phyloP scores from a whole-genome alignment of 441 rosid species.

The Populus hybrid region DNA sequence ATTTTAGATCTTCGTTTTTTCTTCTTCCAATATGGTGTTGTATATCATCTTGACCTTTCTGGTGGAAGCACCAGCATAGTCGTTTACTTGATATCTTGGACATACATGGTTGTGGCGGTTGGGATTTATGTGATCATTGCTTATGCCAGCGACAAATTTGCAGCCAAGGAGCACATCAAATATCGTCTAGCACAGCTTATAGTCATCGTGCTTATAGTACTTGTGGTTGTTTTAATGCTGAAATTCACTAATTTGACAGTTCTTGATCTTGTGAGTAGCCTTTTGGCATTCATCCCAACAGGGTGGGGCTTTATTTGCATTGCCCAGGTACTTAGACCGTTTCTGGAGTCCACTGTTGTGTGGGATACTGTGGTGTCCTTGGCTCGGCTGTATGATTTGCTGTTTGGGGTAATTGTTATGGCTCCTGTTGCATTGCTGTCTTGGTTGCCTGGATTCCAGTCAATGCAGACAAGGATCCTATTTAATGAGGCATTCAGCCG shows the following conservation, averaged over 20 bases:
- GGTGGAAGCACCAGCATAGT: conserved; percentile 46
- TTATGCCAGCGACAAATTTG: conserved; percentile 66
- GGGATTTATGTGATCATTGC: conserved; percentile 48
- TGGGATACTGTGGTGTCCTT: conserved; percentile 87
- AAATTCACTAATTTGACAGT: conserved; percentile 44
- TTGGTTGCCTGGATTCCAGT: conserved; percentile 93
- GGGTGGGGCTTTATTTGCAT: conserved; percentile 88
- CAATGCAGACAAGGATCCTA: conserved; percentile 92
- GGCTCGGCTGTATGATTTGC: conserved; percentile 72
- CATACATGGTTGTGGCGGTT: conserved; percentile 47
- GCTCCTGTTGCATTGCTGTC: conserved; percentile 78
- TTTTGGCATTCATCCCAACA: conserved; percentile 85
- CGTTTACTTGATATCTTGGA: conserved; percentile 79
- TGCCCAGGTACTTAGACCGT: conserved; percentile 77
- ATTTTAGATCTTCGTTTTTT: conserved; percentile 78
- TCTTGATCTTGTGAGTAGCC: conserved; percentile 60
- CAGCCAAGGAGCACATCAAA: conserved; percentile 75
- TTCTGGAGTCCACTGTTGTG: conserved; percentile 60
- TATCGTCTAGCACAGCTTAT: conserved; percentile 73
- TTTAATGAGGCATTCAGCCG: conserved; percentile 93
- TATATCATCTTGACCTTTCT: conserved; percentile 69
- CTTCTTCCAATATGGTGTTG: conserved; percentile 87
- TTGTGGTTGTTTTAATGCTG: conserved; percentile 49
- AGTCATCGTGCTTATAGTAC: conserved; percentile 42
- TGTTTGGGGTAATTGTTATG: conserved; percentile 79